Evolutionary conservation across 2,329 filamentous ascomycete species (phyloP), one percentile per base, ranked within the genome.

Genomic region (Ceratocystis smalleyi): DNA sequence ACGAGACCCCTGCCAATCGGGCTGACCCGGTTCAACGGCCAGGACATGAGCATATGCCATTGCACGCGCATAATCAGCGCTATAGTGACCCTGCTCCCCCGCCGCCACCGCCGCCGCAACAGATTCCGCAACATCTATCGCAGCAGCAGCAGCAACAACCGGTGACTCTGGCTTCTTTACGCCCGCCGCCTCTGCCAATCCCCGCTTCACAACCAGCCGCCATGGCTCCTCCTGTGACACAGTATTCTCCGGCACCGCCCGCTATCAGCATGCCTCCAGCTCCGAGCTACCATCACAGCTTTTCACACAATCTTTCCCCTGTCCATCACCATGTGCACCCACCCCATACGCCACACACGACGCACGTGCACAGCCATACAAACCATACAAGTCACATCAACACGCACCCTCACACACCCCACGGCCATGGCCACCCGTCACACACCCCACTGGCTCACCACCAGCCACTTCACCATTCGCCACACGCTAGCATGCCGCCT

Each of bases 181-280:
- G 65, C n/a, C 67, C 67, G n/a, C 64, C 43, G 10, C 64, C 67
- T 5, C 63, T 64, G 15, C 59, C 61, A 19, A 65, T 65, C 17
- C 64, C 64, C n/a, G 43, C 35, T 30, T 62, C 64, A 49, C 64
- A 49, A 49, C 45, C 62, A 12, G 63, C 63, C 3, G 27, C 65
- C 10, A 66, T 30, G 24, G 57, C 54, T 43, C 47, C 61, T 15
- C 43, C 71, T 69, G 63, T 65, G 67, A 19, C 72, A 69, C 47
- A 57, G 27, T 43, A 59, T 57, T 32, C 62, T n/a, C 62, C 51
- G 5, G 27, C 57, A 19, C 45, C 76, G 67, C 74, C 71, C 5
- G 75, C 73, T 66, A 70, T 68, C 65, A 76, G 74, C 63, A 73
- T 73, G 17, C 72, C 64, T 6, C 71, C 73, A 5, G 71, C 73